Evolutionary conservation across 139 green algal species (phyloP).

Genomic region (Gonium pectorale): DNA sequence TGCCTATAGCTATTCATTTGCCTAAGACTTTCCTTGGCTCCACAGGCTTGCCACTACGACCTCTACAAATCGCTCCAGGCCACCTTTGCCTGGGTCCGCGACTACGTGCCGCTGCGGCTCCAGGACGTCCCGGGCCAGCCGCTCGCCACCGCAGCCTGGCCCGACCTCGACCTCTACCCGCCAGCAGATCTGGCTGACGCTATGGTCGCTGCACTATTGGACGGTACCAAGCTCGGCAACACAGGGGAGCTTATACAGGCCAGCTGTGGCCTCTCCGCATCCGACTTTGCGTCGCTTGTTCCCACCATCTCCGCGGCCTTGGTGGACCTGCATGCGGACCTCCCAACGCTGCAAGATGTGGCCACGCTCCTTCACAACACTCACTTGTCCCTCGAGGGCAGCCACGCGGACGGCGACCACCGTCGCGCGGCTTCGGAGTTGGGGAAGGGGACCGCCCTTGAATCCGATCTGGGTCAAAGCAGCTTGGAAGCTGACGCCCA

Average conservation of each 20-base stretch:
- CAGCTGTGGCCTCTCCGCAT: background rate
- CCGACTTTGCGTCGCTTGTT: background rate
- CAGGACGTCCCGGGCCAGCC: background rate
- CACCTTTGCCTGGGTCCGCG: conserved; percentile 1
- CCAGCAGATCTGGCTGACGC: background rate
- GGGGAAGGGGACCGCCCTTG: no score
- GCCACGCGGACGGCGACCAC: no score
- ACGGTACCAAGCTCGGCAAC: background rate
- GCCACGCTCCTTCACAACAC: background rate
- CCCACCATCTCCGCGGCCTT: background rate
- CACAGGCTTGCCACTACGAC: conserved; percentile 3
- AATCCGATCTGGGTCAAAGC: no score
- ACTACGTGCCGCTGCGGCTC: background rate
- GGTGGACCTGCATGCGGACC: background rate
- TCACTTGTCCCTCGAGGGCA: background rate
- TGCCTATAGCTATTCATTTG: no score
- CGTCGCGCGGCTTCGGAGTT: no score
- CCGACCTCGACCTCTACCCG: background rate
- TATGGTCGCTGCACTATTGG: background rate
- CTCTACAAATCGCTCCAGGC: background rate
- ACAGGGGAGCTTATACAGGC: background rate
- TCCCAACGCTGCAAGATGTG: background rate
- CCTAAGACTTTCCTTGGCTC: background rate
- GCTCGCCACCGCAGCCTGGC: background rate
- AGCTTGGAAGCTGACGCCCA: no score